These are phyloP conservation scores for Phalaenopsis equestris DNA, from an alignment of 106 monocot genomes.

Conservation along the genomic window DNA sequence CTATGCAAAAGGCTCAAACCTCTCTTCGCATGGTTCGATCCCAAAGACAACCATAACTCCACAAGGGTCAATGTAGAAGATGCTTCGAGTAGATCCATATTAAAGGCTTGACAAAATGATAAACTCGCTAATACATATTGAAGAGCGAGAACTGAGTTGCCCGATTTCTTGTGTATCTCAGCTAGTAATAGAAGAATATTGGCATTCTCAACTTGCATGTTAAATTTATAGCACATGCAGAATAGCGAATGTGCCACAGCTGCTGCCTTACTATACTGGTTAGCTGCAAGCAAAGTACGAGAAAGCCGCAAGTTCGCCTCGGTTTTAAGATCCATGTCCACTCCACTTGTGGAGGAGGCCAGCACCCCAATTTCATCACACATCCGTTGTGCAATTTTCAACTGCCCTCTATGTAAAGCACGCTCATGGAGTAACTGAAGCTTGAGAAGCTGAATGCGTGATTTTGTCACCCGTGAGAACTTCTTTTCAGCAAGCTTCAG, in stretches of 20 bases:
- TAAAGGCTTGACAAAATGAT: constrained; percentile 91
- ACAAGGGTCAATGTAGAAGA: constrained; percentile 68
- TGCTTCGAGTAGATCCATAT: constrained; percentile 95
- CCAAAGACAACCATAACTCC: constrained; percentile 89
- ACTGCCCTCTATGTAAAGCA: constrained; percentile 84
- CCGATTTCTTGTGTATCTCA: constrained; percentile 97
- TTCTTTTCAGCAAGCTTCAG: constrained; percentile 76
- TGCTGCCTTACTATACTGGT: constrained; percentile 82
- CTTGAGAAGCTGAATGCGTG: constrained; percentile 61
- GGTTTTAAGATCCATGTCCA: constrained; percentile 86
- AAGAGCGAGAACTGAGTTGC: constrained; percentile 68
- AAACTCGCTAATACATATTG: constrained; percentile 84
- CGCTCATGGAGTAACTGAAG: constrained; percentile 84
- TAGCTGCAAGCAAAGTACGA: constrained; percentile 84
- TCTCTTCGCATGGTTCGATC: constrained; percentile 62
- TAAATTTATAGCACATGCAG: constrained; percentile 87
- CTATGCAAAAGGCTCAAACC: constrained; percentile 50
- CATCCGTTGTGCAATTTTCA: constrained; percentile 68
- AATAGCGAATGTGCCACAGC: constrained; percentile 72
- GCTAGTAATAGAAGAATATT: constrained; percentile 87
- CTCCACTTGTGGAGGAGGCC: constrained; percentile 65
- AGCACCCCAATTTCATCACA: constrained; percentile 79
- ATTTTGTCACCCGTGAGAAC: constrained; percentile 54
- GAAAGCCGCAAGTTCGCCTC: constrained; percentile 79
- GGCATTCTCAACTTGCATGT: constrained; percentile 86